Conservation (phyloP, 129 eudicot species). For the Tagetes erecta region DNA sequence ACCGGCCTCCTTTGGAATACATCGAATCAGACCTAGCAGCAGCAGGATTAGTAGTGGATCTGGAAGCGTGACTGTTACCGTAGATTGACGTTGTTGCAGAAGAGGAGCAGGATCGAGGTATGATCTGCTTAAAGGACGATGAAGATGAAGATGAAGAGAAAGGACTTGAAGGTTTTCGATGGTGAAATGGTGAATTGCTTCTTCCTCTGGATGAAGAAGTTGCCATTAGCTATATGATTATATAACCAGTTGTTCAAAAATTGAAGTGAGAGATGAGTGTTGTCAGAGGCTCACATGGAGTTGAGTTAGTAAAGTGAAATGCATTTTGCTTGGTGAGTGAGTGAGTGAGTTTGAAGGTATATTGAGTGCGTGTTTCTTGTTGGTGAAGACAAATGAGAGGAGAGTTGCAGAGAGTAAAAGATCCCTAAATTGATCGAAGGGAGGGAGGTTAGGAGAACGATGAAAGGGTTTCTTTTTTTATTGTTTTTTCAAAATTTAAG, state of each 20-base stretch:
- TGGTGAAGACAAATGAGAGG: slow-evolving; percentile 37
- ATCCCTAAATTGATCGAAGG: neutral
- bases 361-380: slow-evolving; percentile 38
- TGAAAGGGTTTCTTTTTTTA: slow-evolving; percentile 13
- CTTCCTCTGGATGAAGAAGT: slow-evolving; percentile 69
- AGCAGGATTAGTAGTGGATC: slow-evolving; percentile 53
- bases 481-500: slow-evolving; percentile 23
- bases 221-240: slow-evolving; percentile 47
- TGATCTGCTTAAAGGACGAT: slow-evolving; percentile 56
- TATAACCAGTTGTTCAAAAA: slow-evolving; percentile 13
- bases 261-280: slow-evolving; percentile 22
- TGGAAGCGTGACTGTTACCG: slow-evolving; percentile 48
- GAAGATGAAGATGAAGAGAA: slow-evolving; percentile 80
- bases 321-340: slow-evolving; percentile 9
- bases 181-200: slow-evolving; percentile 66
- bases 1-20: slow-evolving; percentile 44
- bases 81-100: slow-evolving; percentile 45
- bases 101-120: slow-evolving; percentile 68
- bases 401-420: slow-evolving; percentile 35
- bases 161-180: slow-evolving; percentile 70
- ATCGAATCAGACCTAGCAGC: slow-evolving; percentile 42
- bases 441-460: slow-evolving; percentile 48
- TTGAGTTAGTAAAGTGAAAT: slow-evolving; percentile 18
- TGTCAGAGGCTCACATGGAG: slow-evolving; percentile 36
- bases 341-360: slow-evolving; percentile 17